Conservation (phyloP, 345 rosid species). For the Lepidium aucheri region DNA sequence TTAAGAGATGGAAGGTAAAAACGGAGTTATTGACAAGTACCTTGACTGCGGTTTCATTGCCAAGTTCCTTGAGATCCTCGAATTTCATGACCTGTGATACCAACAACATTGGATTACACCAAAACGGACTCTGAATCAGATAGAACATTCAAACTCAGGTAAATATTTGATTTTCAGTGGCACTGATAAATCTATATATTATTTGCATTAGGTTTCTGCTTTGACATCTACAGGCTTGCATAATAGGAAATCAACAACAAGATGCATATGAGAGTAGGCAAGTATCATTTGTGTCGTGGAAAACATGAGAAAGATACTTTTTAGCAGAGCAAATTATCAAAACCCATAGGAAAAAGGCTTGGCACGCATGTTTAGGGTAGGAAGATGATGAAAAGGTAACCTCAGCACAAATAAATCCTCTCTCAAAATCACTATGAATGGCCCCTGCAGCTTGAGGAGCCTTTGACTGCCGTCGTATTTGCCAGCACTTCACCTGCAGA, state of each 20-base stretch:
- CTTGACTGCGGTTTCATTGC: slow-evolving; percentile 84
- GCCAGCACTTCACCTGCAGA: slow-evolving; percentile 96
- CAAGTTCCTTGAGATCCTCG: slow-evolving; percentile 88
- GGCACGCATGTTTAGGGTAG: background rate
- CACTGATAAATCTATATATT: background rate
- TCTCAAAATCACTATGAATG: slow-evolving; percentile 92
- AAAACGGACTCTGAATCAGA: background rate
- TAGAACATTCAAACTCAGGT: slow-evolving; percentile 1
- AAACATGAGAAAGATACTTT: background rate
- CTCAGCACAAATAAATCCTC: slow-evolving; percentile 98
- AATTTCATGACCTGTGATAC: slow-evolving; percentile 84
- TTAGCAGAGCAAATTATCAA: background rate
- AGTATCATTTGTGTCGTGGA: background rate
- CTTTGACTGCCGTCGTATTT: slow-evolving; percentile 82
- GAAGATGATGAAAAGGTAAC: slow-evolving; percentile 30
- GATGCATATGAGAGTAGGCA: background rate
- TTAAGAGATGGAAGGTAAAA: background rate
- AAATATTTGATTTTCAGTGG: background rate
- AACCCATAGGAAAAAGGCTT: background rate
- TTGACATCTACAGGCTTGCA: background rate
- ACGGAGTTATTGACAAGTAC: slow-evolving; percentile 25
- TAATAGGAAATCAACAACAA: background rate
- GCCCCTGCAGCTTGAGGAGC: slow-evolving; percentile 99
- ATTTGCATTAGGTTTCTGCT: background rate
- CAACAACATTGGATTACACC: slow-evolving; percentile 1